Evolutionary conservation across 306 rosid species (phyloP), one percentile per base, ranked within the genome.

Genomic region (Betula pendula): DNA sequence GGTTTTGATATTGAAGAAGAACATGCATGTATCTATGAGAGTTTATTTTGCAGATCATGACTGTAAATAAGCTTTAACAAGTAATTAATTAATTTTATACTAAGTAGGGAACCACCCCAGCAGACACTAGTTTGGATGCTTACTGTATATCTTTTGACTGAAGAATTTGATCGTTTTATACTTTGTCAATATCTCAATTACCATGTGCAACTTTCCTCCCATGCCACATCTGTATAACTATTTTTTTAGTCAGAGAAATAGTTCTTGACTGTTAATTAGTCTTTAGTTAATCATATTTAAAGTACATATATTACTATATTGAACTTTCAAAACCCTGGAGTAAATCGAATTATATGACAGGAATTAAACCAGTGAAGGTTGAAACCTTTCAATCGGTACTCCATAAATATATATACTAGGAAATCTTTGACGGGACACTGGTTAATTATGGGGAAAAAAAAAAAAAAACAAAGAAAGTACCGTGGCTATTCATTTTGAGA

Each of bases 131-230:
- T 63, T 63, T 42, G 13, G 42, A 74, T 76, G 85, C 45, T 25
- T 68, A 55, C 33, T 20, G 47, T 38, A 69, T 75, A 14, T 63
- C 74, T 66, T 81, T 81, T 79, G 84, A 79, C 81, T 63, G 3
- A 68, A 71, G 65, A 8, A 71, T 69, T 20, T n/a, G n/a, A n/a
- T n/a, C 68, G 62, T 9, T 59, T 50, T 74, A 27, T 15, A 13
- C 6, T 31, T 6, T 29, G n/a, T 60, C 68, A 29, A 60, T 29
- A 14, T 60, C 68, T 60, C 42, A 29, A 60, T 60, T 60, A 56
- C 27, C 13, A 56, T 56, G 63, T 38, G 63, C 6, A 56, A 56
- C 38, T 60, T 15, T 60, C 68, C 38, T 60, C 27, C 7, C 42
- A 38, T 38, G 42, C 42, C 68, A 60, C 0, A 29, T 14, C 68